Evolutionary conservation across 768 basidiomycete species (phyloP), one percentile per base, ranked within the genome.

Genomic region (Sistotremastrum niveocremeum): DNA sequence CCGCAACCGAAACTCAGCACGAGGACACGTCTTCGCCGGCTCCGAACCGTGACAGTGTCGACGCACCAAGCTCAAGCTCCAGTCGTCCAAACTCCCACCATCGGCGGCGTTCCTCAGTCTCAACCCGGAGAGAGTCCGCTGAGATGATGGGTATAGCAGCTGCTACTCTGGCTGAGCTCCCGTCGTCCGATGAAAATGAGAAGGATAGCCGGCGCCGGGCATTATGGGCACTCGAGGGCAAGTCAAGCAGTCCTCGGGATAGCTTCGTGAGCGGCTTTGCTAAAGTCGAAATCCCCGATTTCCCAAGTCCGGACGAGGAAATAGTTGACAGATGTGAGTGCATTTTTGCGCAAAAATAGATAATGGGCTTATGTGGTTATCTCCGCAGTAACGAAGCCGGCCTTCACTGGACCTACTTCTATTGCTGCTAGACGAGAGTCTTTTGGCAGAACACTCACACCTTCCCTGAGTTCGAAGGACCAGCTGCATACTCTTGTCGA

Each of bases 101-200:
- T 55, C 73, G 77, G 9, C 84, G 90, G 41, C 76, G 77, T 37
- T 89, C 88, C 1, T 88, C 85, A 29, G 86, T 94, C 30, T 88
- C 90, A 7, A 93, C 89, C 37, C 80, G 88, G 50, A 74, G 73
- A 52, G 90, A 94, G 66, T 90, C 87, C 12, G 83, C 87, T 11
- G 90, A 93, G 56, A 67, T 94, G 57, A 91, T 94, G 84, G 86
- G 87, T 30, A 74, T 86, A 8, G 11, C 47, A 20, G 47, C 47
- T 3, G 54, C 54, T 32, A 64, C 81, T 28, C 65, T 84, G 36
- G 78, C 83, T 8, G 76, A 79, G 49, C 70, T 86, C 29, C 76
- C 78, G 4, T 54, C 72, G 6, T 73, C 76, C 2, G 80, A 86
- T 33, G 79, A 83, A 57, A 77, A 77, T 54, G 81, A 84, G 53